A percentile compares a stretch with the other conserved stretches of the same genome.
Evolutionary conservation across 2,329 filamentous ascomycete genomes (phyloP).

Genomic region (Pestalotiopsis sp.): DNA sequence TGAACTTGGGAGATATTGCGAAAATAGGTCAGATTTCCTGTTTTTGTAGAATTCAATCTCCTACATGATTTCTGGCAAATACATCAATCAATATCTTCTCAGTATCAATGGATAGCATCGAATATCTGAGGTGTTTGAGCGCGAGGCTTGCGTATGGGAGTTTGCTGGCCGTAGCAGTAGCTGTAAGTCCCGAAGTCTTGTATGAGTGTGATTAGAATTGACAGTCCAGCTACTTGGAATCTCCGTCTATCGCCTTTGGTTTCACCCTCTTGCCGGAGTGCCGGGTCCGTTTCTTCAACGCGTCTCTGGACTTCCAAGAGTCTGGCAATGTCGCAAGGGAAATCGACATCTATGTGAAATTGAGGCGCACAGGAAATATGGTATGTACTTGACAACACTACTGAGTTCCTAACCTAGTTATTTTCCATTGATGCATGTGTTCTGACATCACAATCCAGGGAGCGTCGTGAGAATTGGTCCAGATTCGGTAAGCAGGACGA

Average conservation of each 20-base stretch:
- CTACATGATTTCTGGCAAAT: not conserved
- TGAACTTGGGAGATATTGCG: not conserved
- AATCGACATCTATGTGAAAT: constrained; percentile 9
- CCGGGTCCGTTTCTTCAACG: constrained; percentile 11
- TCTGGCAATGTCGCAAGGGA: constrained; percentile 9
- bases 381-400: not conserved
- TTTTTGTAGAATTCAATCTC: not conserved
- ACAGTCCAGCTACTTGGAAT: not conserved
- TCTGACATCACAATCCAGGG: not conserved
- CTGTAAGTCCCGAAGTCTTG: not conserved
- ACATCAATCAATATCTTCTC: not conserved
- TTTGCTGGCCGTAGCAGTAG: not conserved
- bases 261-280: constrained; percentile 7
- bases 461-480: not conserved
- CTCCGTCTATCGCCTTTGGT: constrained; percentile 6
- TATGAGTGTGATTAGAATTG: not conserved
- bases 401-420: not conserved
- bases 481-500: not conserved
- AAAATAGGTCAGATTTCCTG: not conserved
- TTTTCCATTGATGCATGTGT: not conserved
- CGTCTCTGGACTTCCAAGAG: constrained; percentile 7
- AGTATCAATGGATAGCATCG: not conserved
- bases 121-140: not conserved
- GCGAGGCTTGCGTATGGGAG: not conserved
- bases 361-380: constrained; percentile 8